phyloP scores from a whole-genome alignment of 2,329 filamentous ascomycete genomes.

The Paecilomyces sp. region DNA sequence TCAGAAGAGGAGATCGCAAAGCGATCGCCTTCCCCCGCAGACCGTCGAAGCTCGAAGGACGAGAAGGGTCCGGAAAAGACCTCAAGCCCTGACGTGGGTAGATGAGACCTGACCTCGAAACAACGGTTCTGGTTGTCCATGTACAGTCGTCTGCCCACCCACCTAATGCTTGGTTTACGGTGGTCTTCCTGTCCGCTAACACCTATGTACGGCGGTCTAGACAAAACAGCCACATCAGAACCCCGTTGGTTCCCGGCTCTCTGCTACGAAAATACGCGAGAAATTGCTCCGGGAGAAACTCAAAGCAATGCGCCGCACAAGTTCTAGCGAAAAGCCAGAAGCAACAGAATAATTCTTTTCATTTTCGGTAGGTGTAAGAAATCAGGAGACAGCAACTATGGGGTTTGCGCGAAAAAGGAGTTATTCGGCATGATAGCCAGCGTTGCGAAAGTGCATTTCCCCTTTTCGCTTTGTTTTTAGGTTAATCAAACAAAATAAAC shows the following conservation, averaged over 20 bases:
- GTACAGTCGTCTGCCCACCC: not conserved
- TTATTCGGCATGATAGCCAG: not conserved
- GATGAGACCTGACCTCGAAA: conserved; percentile 11
- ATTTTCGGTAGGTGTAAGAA: not conserved
- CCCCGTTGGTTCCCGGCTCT: conserved; percentile 13
- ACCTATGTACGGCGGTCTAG: conserved; percentile 2
- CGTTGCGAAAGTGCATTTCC: not conserved
- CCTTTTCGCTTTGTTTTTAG: not conserved
- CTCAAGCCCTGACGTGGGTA: conserved; percentile 19
- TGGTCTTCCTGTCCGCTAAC: conserved; percentile 13
- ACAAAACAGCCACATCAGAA: conserved; percentile 8
- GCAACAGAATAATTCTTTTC: not conserved
- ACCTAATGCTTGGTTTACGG: not conserved
- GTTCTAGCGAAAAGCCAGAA: conserved; percentile 12
- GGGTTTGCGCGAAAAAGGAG: not conserved
- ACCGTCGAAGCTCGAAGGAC: conserved; percentile 9
- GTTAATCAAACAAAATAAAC: not conserved
- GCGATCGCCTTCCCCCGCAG: conserved; percentile 13
- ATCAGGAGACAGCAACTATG: not conserved
- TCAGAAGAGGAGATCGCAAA: conserved; percentile 20
- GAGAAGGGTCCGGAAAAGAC: conserved; percentile 5
- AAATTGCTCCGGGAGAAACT: conserved; percentile 30
- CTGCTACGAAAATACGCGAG: conserved; percentile 28
- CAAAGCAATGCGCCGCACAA: conserved; percentile 26
- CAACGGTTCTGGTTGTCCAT: not conserved